These are phyloP conservation scores for Pelargonium nanum DNA, from an alignment of 345 rosid species.

Conservation along the genomic window DNA sequence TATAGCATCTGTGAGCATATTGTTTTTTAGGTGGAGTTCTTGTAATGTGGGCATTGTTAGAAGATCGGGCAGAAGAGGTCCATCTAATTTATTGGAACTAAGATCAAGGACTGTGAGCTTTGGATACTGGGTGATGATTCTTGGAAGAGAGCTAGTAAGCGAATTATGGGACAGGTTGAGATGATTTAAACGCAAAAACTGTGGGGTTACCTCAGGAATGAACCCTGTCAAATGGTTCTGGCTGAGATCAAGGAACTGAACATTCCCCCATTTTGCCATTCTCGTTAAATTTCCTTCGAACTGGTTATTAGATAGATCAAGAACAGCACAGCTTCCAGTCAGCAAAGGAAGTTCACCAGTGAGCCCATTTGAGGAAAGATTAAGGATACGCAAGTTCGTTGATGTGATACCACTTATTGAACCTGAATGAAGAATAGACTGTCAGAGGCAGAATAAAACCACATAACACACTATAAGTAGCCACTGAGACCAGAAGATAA, in stretches of 20 bases:
- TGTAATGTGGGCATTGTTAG: slow-evolving; percentile 58
- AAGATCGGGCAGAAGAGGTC: slow-evolving; percentile 49
- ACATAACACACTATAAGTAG: slow-evolving; percentile 1
- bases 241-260: slow-evolving; percentile 89
- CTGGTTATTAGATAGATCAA: slow-evolving; percentile 83
- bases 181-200: slow-evolving; percentile 76
- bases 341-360: slow-evolving; percentile 79
- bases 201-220: slow-evolving; percentile 65
- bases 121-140: slow-evolving; percentile 51
- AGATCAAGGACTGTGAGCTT: slow-evolving; percentile 81
- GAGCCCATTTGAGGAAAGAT: slow-evolving; percentile 73
- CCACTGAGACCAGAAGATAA: background rate
- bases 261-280: slow-evolving; percentile 66
- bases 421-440: slow-evolving; percentile 44
- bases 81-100: slow-evolving; percentile 63
- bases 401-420: slow-evolving; percentile 67
- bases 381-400: slow-evolving; percentile 53
- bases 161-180: slow-evolving; percentile 82
- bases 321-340: slow-evolving; percentile 64
- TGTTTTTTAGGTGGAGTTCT: slow-evolving; percentile 62
- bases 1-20: slow-evolving; percentile 52
- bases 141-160: slow-evolving; percentile 55
- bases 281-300: slow-evolving; percentile 72
- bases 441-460: slow-evolving; percentile 11
- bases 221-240: slow-evolving; percentile 58